Conservation (phyloP, 345 rosid species). For the Boechera stricta region DNA sequence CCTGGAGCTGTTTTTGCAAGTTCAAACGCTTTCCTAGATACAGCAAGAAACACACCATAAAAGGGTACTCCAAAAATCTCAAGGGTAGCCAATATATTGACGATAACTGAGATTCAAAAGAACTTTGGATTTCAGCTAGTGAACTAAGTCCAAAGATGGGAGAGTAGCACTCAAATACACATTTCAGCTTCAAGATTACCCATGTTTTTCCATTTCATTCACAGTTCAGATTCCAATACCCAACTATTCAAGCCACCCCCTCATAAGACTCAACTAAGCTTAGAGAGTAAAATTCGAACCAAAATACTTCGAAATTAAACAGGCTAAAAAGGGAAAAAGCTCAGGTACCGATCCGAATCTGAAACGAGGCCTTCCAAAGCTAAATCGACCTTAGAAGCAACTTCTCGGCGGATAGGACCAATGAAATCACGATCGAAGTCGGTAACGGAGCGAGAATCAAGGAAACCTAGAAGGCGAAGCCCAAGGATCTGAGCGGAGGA, state of each 20-base stretch:
- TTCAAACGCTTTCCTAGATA: slow-evolving; percentile 73
- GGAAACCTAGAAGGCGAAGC: slow-evolving; percentile 89
- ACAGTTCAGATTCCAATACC: not conserved
- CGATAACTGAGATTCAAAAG: slow-evolving; percentile 6
- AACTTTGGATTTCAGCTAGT: not conserved
- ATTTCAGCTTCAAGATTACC: slow-evolving; percentile 11
- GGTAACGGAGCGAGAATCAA: slow-evolving; percentile 70
- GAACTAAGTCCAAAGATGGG: slow-evolving; percentile 3
- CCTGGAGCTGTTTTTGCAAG: slow-evolving; percentile 71
- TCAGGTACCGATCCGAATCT: slow-evolving; percentile 76
- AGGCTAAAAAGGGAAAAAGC: not conserved
- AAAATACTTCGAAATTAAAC: not conserved
- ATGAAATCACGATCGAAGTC: slow-evolving; percentile 62
- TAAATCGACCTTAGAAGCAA: slow-evolving; percentile 60
- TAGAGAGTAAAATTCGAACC: not conserved
- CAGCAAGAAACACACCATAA: slow-evolving; percentile 26
- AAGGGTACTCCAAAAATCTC: slow-evolving; percentile 25
- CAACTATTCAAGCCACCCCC: slow-evolving; percentile 20
- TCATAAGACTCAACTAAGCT: slow-evolving; percentile 5
- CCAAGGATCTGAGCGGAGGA: slow-evolving; percentile 71
- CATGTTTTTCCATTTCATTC: not conserved
- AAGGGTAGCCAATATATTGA: not conserved
- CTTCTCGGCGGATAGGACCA: slow-evolving; percentile 74
- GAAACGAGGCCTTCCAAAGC: slow-evolving; percentile 66
- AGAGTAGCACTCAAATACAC: not conserved